Evolutionary conservation across 495 filamentous ascomycete species (phyloP), one percentile per base, ranked within the genome.

Genomic region (Penicillium coffeae): DNA sequence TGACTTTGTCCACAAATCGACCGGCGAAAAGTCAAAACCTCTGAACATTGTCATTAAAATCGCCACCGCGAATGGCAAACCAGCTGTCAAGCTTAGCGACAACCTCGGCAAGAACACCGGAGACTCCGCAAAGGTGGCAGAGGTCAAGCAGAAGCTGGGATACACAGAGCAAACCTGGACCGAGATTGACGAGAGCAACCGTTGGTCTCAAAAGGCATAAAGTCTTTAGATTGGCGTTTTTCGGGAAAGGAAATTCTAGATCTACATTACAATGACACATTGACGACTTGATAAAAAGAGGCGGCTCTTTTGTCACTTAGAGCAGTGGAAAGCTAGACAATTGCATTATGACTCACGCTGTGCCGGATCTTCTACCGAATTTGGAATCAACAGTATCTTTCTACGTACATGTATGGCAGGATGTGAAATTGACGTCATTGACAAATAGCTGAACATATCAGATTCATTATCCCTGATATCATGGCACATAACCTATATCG

Each of bases 31-130:
- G 65, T 96, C 90, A 5, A 80, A 81, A n/a, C 93, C 93, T 0
- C 76, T 98, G 14, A 98, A 98, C 55, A 98, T 98, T 53, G 93
- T 98, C 53, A 95, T 98, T 71, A 98, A 98, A 70, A 77, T 98
- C 38, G 83, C 86, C 44, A 88, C 87, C 10, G 93, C 90, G 0
- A 81, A 73, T 16, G 91, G 91, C 7, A 78, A 81, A n/a, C 82
- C 86, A 0, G 90, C 91, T 0, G 79, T 98, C 56, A 98, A 98
- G 75, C 89, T 98, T 50, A 96, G 92, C 55, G 93, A 98, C 63
- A 96, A 97, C 61, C 78, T 88, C 58, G 90, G 90, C 35, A 98
- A 98, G 76, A 97, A 97, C 52, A 97, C 90, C 0, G 93, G 93
- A 10, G 88, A 96, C 55, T 78, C 79, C 57, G 75, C 71, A 21